A percentile compares a stretch with the other conserved stretches of the same genome.
These are phyloP conservation scores for Talaromyces albobiverticillius DNA, from an alignment of 2,329 filamentous ascomycete genomes.

Conservation along the genomic window DNA sequence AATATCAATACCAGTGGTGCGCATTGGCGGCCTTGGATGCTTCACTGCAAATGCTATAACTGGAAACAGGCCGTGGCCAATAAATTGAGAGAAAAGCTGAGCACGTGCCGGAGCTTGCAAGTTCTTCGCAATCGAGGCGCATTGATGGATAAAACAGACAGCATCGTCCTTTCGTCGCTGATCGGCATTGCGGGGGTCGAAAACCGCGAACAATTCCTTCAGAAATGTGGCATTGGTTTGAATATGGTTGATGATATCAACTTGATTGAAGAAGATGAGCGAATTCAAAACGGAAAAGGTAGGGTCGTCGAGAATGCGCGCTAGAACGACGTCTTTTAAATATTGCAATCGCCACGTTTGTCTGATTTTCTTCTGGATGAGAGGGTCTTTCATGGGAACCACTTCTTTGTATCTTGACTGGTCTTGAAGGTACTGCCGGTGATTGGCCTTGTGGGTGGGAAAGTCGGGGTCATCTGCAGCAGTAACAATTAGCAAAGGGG, in stretches of 20 bases:
- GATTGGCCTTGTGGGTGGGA: constrained; percentile 94
- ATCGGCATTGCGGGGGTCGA: constrained; percentile 62
- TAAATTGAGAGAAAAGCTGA: constrained; percentile 84
- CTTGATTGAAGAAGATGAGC: constrained; percentile 98
- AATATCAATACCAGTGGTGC: constrained; percentile 91
- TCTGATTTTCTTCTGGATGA: constrained; percentile 86
- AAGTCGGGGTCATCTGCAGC: constrained; percentile 84
- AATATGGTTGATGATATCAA: constrained; percentile 95
- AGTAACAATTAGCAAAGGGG: constrained; percentile 27
- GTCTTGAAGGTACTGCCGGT: constrained; percentile 86
- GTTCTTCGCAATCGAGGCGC: constrained; percentile 90
- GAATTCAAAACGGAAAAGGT: constrained; percentile 98
- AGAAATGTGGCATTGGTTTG: constrained; percentile 76
- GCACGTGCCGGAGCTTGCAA: constrained; percentile 79
- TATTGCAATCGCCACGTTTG: constrained; percentile 95
- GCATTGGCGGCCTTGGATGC: constrained; percentile 76
- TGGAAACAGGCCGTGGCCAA: constrained; percentile 77
- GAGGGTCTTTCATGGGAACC: constrained; percentile 79
- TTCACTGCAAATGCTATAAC: constrained; percentile 91
- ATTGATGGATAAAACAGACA: constrained; percentile 94
- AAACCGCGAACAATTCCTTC: constrained; percentile 83
- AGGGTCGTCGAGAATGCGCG: constrained; percentile 92
- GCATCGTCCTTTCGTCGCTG: constrained; percentile 83
- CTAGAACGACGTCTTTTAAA: constrained; percentile 95
- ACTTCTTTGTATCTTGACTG: constrained; percentile 94